A percentile compares a stretch with the other conserved stretches of the same genome.
Conservation (phyloP, 306 rosid genomes). For the Dicorynia guianensis region DNA sequence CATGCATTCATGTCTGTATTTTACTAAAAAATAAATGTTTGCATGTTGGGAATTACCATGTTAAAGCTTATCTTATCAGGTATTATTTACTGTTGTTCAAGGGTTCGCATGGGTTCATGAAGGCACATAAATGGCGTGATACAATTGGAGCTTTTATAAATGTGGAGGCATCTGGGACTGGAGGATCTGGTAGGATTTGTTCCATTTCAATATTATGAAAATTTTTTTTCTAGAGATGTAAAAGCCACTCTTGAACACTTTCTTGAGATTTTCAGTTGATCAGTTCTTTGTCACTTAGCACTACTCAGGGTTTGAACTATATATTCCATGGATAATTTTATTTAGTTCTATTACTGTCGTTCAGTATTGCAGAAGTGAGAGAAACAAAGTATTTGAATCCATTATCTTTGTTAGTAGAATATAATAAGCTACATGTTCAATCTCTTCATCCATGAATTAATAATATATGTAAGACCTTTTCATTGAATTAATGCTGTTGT, state of each 20-base stretch:
- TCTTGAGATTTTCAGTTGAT: neutral
- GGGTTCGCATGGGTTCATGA: conserved; percentile 99
- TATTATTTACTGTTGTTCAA: conserved; percentile 48
- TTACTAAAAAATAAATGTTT: neutral
- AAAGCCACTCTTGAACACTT: neutral
- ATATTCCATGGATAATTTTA: neutral
- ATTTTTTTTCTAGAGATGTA: neutral
- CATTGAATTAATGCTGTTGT: conserved; percentile 33
- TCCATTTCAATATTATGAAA: conserved; percentile 33
- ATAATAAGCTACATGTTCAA: conserved; percentile 28
- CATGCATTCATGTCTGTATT: neutral
- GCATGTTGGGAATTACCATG: conserved; percentile 25
- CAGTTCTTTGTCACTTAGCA: neutral
- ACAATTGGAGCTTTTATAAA: conserved; percentile 92
- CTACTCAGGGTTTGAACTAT: conserved; percentile 4
- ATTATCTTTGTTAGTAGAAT: neutral
- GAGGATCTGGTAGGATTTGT: conserved; percentile 79
- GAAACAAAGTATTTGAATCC: neutral
- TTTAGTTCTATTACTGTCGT: neutral
- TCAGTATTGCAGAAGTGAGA: neutral
- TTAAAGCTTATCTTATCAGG: conserved; percentile 48
- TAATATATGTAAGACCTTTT: conserved; percentile 24
- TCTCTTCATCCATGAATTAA: conserved; percentile 12
- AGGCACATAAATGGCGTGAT: conserved; percentile 84
- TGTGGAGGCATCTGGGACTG: conserved; percentile 93